Conservation (phyloP, 805 yeast genomes). For the Metahyphopichia silvanorum region DNA sequence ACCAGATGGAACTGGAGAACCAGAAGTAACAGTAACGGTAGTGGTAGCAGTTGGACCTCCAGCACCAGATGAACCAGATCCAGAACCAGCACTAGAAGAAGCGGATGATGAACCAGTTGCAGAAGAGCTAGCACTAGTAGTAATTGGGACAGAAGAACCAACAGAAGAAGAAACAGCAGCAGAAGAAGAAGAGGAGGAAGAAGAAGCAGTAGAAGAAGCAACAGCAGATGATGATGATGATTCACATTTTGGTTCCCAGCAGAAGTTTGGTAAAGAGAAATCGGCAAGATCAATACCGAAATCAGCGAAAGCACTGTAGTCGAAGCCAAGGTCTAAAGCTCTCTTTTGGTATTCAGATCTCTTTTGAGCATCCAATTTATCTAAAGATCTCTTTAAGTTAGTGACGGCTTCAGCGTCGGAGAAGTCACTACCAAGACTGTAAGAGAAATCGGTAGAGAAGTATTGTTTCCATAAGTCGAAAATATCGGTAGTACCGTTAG, state of each 20-base stretch:
- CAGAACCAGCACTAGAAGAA: not conserved
- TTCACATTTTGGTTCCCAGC: slow-evolving; percentile 5
- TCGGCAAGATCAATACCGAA: slow-evolving; percentile 1
- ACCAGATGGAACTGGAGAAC: too few relatives aligned
- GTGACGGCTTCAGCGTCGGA: not conserved
- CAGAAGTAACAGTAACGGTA: slow-evolving; percentile 13
- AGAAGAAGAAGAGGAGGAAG: slow-evolving; percentile 2
- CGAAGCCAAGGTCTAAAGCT: not conserved
- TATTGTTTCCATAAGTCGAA: slow-evolving; percentile 1
- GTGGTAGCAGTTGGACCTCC: slow-evolving; percentile 1
- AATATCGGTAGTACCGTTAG: slow-evolving; percentile 3
- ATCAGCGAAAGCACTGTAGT: slow-evolving; percentile 1
- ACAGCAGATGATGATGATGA: slow-evolving; percentile 3
- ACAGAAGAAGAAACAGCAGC: slow-evolving; percentile 2
- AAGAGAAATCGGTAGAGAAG: slow-evolving; percentile 1
- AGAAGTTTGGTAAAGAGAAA: slow-evolving; percentile 5
- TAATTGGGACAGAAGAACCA: slow-evolving; percentile 1
- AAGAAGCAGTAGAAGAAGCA: slow-evolving; percentile 2
- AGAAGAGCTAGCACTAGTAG: slow-evolving; percentile 3
- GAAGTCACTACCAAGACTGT: slow-evolving; percentile 1
- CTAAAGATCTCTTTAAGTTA: slow-evolving; percentile 1
- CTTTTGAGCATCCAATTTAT: slow-evolving; percentile 1
- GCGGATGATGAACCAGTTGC: not conserved
- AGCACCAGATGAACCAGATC: slow-evolving; percentile 1
- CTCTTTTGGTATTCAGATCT: not conserved